Percentiles rank a stretch among this genome's conserved stretches.
phyloP scores from a whole-genome alignment of 176 grass and related monocot genomes.

The Oryza rufipogon region DNA sequence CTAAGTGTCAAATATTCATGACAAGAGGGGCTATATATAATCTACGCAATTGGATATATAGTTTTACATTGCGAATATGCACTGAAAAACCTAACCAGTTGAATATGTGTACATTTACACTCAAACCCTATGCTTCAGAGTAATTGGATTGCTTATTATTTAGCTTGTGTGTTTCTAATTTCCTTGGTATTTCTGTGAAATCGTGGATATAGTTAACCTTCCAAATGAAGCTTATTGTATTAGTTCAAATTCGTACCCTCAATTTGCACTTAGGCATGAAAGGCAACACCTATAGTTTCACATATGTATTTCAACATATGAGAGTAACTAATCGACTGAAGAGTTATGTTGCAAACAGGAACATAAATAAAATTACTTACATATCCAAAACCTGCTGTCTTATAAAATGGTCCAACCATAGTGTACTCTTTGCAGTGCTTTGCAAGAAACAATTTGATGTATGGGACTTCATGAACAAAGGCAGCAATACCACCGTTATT shows the following conservation, averaged over 20 bases:
- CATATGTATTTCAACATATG: neutral
- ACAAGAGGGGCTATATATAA: neutral
- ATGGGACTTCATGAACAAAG: slow-evolving; percentile 55
- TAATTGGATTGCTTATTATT: neutral
- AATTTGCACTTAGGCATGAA: neutral
- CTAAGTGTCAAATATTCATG: too few relatives aligned
- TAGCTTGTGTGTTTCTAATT: neutral
- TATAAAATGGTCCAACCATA: slow-evolving; percentile 69
- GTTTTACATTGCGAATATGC: too few relatives aligned
- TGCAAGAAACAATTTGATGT: slow-evolving; percentile 63
- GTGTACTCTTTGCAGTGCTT: slow-evolving; percentile 50
- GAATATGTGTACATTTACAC: neutral
- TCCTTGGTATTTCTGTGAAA: neutral
- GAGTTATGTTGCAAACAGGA: neutral
- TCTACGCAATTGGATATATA: neutral
- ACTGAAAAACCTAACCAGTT: neutral
- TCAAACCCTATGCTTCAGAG: neutral
- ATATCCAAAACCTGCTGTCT: slow-evolving; percentile 59
- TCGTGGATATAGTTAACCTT: neutral
- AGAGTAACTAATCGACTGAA: neutral
- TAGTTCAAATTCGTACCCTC: neutral
- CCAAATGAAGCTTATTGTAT: neutral
- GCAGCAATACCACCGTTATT: slow-evolving; percentile 58
- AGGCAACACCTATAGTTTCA: neutral
- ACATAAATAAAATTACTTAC: slow-evolving; percentile 45